Conservation (phyloP, 2,329 filamentous ascomycete genomes). For the Aspergillus brasiliensis region DNA sequence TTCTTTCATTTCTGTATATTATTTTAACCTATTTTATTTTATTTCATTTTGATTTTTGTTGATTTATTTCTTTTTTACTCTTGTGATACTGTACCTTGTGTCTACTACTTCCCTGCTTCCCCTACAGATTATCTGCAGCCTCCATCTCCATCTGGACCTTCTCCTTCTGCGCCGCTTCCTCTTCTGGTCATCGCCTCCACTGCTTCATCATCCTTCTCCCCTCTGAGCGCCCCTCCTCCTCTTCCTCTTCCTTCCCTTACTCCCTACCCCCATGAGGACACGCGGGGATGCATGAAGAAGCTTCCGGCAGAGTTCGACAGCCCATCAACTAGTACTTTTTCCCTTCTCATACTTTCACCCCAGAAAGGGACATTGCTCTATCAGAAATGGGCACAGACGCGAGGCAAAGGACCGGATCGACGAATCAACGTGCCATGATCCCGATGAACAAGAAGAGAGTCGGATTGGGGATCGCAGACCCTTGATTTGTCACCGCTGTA, state of each 20-base stretch:
- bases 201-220: neutral
- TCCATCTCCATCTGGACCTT: conserved; percentile 8
- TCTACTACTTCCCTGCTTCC: neutral
- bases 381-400: conserved; percentile 36
- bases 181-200: conserved; percentile 2
- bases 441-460: conserved; percentile 15
- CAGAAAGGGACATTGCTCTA: conserved; percentile 25
- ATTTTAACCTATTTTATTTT: conserved; percentile 1
- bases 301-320: conserved; percentile 28
- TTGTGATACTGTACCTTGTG: neutral
- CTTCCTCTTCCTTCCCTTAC: neutral
- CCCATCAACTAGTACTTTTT: conserved; percentile 9
- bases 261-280: conserved; percentile 15
- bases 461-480: conserved; percentile 23
- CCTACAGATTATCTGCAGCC: conserved; percentile 10
- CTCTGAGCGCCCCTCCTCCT: conserved; percentile 3
- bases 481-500: conserved; percentile 41
- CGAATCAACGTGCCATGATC: conserved; percentile 33
- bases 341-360: neutral
- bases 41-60: conserved; percentile 6
- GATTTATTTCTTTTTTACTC: neutral
- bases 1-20: neutral
- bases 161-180: neutral
- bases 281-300: conserved; percentile 24
- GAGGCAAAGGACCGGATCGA: conserved; percentile 26